Conservation (phyloP, 2,329 filamentous ascomycete genomes). For the Penicillium verrucosum region DNA sequence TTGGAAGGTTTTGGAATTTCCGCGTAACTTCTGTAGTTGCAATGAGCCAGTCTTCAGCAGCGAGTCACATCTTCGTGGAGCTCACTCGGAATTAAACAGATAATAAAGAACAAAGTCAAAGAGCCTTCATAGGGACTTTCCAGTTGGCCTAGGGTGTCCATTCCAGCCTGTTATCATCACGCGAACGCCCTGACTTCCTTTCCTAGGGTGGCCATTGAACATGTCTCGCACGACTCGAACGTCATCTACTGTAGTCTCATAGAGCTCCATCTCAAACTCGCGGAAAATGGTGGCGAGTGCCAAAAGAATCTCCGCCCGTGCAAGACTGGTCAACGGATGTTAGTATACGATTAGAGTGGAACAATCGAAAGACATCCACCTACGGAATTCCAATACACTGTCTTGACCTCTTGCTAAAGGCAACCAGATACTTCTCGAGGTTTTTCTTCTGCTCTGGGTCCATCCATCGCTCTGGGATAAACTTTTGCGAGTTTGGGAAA, state of each 20-base stretch:
- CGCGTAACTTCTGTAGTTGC: neutral
- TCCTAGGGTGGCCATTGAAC: conserved; percentile 16
- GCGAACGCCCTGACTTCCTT: conserved; percentile 20
- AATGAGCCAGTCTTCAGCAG: neutral
- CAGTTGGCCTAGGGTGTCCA: neutral
- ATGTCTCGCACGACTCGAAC: conserved; percentile 28
- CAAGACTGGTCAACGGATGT: conserved; percentile 23
- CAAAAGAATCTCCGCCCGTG: conserved; percentile 34
- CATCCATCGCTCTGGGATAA: conserved; percentile 41
- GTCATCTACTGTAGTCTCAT: conserved; percentile 32
- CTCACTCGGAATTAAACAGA: neutral
- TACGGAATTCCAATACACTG: conserved; percentile 49
- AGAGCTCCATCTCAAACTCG: conserved; percentile 31
- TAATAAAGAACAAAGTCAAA: neutral
- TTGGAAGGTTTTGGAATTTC: neutral
- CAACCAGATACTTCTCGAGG: conserved; percentile 37
- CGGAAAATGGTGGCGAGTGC: conserved; percentile 29
- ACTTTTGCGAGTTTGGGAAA: conserved; percentile 36
- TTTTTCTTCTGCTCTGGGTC: conserved; percentile 30
- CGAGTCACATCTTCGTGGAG: neutral
- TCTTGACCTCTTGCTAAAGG: conserved; percentile 42
- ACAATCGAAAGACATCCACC: neutral
- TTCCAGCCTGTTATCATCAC: conserved; percentile 13
- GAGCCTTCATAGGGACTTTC: neutral
- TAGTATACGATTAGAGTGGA: neutral